Conservation (phyloP, 2,329 filamentous ascomycete genomes). For the Biscogniauxia marginata region DNA sequence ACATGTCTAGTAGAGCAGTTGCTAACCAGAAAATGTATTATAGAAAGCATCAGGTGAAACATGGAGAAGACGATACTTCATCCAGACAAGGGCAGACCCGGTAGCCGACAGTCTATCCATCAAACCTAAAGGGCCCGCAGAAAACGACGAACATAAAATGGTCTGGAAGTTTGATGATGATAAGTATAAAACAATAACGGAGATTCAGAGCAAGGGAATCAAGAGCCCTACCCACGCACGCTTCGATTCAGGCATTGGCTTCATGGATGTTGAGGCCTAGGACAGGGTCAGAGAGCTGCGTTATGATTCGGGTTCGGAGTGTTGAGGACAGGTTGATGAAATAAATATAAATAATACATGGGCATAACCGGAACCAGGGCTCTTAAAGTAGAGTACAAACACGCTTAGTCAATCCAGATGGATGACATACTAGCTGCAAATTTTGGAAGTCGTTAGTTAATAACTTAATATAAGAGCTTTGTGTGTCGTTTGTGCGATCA, state of each 20-base stretch:
- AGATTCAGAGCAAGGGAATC: conserved; percentile 13
- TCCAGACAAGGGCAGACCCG: conserved; percentile 14
- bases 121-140: not conserved
- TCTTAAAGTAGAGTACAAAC: no score
- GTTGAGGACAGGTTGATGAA: not conserved
- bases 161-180: conserved; percentile 27
- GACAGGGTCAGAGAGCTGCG: not conserved
- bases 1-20: not conserved
- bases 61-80: conserved; percentile 28
- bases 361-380: not conserved
- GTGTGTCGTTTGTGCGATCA: not conserved
- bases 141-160: not conserved
- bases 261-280: conserved; percentile 10
- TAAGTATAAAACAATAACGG: conserved; percentile 20
- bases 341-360: not conserved
- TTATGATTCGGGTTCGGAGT: no score
- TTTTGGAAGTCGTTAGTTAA: no score
- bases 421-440: no score
- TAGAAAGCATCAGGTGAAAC: conserved; percentile 15
- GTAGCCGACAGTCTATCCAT: conserved; percentile 3
- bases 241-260: conserved; percentile 28
- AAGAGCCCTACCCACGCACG: conserved; percentile 25
- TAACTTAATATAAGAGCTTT: not conserved
- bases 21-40: not conserved
- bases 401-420: no score